Evolutionary conservation across 2,329 filamentous ascomycete genomes (phyloP).

Genomic region (Orbilia blumenaviensis): DNA sequence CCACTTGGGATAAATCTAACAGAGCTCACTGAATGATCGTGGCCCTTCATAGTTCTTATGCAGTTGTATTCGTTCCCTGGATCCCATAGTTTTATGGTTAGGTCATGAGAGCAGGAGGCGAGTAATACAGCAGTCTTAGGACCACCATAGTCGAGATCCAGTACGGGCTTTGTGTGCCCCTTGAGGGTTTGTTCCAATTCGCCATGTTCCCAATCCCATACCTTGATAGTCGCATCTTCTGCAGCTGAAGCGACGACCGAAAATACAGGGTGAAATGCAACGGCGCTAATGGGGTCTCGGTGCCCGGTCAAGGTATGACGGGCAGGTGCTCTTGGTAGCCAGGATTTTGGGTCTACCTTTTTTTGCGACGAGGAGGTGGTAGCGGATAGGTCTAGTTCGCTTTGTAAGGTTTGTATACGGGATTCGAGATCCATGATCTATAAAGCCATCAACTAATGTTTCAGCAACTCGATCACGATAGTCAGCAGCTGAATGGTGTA

Average conservation of each 20-base stretch:
- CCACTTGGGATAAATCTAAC: conserved; percentile 88
- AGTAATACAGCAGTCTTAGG: conserved; percentile 80
- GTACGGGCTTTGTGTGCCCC: conserved; percentile 85
- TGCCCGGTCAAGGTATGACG: conserved; percentile 86
- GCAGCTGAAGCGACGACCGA: conserved; percentile 89
- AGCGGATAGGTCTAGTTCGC: conserved; percentile 84
- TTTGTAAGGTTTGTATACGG: conserved; percentile 75
- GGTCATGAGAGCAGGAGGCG: conserved; percentile 83
- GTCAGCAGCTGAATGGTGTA: conserved; percentile 45
- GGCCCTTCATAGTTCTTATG: conserved; percentile 86
- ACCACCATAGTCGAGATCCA: conserved; percentile 90
- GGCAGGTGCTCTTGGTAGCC: conserved; percentile 84
- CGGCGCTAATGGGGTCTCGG: conserved; percentile 80
- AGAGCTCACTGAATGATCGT: conserved; percentile 90
- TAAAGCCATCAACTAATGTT: conserved; percentile 54
- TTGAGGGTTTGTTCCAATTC: conserved; percentile 91
- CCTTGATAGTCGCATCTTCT: conserved; percentile 92
- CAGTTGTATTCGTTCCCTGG: conserved; percentile 94
- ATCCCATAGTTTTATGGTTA: conserved; percentile 96
- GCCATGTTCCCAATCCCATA: conserved; percentile 96
- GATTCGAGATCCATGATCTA: conserved; percentile 94
- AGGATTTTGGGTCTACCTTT: conserved; percentile 83
- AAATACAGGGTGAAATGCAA: conserved; percentile 92
- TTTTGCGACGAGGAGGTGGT: conserved; percentile 78
- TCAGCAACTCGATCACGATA: conserved; percentile 44